Evolutionary conservation across 768 basidiomycete genomes (phyloP).

Genomic region (Suillus occidentalis): DNA sequence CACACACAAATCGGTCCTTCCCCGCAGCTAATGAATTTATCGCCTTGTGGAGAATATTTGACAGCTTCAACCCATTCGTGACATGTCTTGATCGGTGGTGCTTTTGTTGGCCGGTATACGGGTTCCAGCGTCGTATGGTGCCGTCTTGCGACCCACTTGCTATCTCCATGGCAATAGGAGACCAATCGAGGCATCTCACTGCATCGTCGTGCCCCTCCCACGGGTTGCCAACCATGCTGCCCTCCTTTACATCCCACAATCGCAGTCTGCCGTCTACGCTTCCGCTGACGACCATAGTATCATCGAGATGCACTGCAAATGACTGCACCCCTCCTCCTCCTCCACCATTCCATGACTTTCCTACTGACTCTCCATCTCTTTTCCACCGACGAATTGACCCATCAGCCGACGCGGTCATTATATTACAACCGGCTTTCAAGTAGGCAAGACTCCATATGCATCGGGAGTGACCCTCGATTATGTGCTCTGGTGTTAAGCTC

Average conservation of each 20-base stretch:
- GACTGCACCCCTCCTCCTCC: background rate
- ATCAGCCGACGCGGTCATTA: background rate
- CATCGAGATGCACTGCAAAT: background rate
- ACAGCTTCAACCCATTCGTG: background rate
- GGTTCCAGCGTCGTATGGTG: constrained; percentile 13
- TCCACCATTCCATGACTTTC: background rate
- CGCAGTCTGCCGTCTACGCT: background rate
- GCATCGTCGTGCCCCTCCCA: constrained; percentile 1
- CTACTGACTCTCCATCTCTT: background rate
- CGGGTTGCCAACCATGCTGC: background rate
- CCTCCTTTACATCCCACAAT: background rate
- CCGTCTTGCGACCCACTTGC: constrained; percentile 10
- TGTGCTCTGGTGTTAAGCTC: background rate
- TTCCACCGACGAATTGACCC: background rate
- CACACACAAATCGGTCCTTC: background rate
- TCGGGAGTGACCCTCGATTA: background rate
- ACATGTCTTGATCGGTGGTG: background rate
- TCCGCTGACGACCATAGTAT: background rate
- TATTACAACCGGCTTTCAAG: background rate
- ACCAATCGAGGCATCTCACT: constrained; percentile 11
- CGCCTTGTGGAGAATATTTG: background rate
- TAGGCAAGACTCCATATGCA: background rate
- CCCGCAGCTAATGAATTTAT: background rate
- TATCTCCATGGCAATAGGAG: constrained; percentile 13
- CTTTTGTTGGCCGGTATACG: background rate